These are phyloP conservation scores for Canna indica DNA, from an alignment of 176 grass and related monocot species.

Conservation along the genomic window DNA sequence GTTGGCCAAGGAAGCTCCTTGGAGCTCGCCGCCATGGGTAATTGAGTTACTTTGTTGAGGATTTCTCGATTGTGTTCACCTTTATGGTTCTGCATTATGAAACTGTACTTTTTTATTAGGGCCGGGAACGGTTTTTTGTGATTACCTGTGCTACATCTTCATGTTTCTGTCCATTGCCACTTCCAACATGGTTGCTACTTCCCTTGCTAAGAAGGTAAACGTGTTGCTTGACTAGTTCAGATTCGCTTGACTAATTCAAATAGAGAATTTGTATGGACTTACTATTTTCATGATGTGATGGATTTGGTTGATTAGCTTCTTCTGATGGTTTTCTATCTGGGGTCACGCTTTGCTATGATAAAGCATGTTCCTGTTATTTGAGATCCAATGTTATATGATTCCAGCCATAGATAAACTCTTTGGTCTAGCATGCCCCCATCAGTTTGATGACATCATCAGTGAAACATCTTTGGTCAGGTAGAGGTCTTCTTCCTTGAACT, in stretches of 20 bases:
- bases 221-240: not conserved
- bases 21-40: conserved; percentile 78
- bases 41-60: not conserved
- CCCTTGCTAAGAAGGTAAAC: conserved; percentile 68
- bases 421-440: no score
- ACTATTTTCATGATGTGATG: not conserved
- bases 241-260: not conserved
- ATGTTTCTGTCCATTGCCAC: conserved; percentile 91
- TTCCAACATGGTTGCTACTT: conserved; percentile 97
- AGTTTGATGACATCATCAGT: no score
- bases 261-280: not conserved
- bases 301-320: not conserved
- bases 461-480: no score
- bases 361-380: no score
- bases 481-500: no score
- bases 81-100: not conserved
- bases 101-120: conserved; percentile 18
- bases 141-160: conserved; percentile 84
- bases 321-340: not conserved
- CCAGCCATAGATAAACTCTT: no score
- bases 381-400: no score
- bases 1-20: conserved; percentile 71
- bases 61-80: not conserved
- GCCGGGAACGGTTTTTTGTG: conserved; percentile 87
- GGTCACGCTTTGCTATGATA: not conserved